Percentiles rank a stretch among this genome's conserved stretches.
phyloP scores from a whole-genome alignment of 768 basidiomycete genomes.

The Mycena chlorophos region DNA sequence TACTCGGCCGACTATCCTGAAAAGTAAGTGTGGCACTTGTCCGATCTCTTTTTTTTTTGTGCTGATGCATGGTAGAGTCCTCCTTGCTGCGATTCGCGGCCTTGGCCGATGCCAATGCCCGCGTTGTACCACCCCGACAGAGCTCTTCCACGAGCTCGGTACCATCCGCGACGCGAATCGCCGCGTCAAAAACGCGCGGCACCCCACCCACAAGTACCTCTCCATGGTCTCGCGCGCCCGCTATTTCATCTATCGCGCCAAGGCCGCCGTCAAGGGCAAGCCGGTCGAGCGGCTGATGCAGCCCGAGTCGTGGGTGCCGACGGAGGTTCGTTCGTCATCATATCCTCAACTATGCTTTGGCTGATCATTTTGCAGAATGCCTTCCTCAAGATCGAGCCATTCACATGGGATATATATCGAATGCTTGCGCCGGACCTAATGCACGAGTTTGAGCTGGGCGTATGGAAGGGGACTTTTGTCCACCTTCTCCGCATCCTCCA shows the following conservation, averaged over 20 bases:
- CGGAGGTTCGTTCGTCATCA: neutral
- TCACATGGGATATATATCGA: constrained; percentile 10
- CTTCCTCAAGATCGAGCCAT: neutral
- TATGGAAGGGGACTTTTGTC: constrained; percentile 26
- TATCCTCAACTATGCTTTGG: neutral
- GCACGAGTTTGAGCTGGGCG: constrained; percentile 32
- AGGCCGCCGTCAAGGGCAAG: neutral
- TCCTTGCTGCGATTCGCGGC: constrained; percentile 25
- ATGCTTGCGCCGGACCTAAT: constrained; percentile 26
- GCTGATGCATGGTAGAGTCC: constrained; percentile 21
- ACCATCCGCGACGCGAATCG: constrained; percentile 1
- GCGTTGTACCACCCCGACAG: constrained; percentile 27
- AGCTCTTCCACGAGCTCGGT: constrained; percentile 24
- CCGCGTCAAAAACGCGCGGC: neutral
- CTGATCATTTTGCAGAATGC: neutral
- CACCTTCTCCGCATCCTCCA: constrained; percentile 28
- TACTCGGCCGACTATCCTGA: constrained; percentile 3
- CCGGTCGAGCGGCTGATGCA: neutral
- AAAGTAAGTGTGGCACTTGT: neutral
- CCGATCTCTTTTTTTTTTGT: neutral
- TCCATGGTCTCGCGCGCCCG: neutral
- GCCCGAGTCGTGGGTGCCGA: neutral
- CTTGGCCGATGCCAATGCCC: constrained; percentile 34
- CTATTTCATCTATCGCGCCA: neutral
- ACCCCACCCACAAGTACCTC: neutral